phyloP scores from a whole-genome alignment of 1,139 yeast species.

The Geotrichum europaeum region DNA sequence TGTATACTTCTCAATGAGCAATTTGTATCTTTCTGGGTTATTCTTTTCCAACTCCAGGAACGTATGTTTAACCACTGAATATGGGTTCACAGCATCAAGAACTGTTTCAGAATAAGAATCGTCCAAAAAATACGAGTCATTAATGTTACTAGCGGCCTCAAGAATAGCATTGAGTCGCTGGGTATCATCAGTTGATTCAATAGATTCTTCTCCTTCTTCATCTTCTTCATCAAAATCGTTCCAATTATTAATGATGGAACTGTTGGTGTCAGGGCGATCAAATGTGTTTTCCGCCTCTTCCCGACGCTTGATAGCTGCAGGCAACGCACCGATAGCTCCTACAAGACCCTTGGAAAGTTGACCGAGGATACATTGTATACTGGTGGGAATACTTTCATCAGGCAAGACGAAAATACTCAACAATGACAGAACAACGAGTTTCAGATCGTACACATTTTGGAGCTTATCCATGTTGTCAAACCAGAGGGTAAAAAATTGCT shows the following conservation, averaged over 20 bases:
- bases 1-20: conserved; percentile 26
- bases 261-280: conserved; percentile 33
- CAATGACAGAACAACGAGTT: conserved; percentile 63
- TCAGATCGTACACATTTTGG: conserved; percentile 76
- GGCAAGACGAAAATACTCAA: conserved; percentile 43
- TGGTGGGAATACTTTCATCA: conserved; percentile 36
- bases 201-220: conserved; percentile 33
- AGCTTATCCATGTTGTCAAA: conserved; percentile 50
- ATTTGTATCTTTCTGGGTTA: conserved; percentile 29
- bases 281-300: conserved; percentile 58
- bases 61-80: conserved; percentile 44
- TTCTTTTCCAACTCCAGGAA: conserved; percentile 33
- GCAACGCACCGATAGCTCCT: conserved; percentile 51
- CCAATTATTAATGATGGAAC: conserved; percentile 40
- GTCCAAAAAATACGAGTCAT: conserved; percentile 57
- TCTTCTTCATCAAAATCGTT: conserved; percentile 50
- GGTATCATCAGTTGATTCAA: conserved; percentile 26
- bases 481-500: conserved; percentile 62
- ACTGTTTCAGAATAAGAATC: conserved; percentile 79
- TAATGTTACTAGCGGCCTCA: conserved; percentile 27
- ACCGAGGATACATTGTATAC: conserved; percentile 30
- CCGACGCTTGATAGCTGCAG: conserved; percentile 59
- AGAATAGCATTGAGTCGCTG: conserved; percentile 19
- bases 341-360: conserved; percentile 47
- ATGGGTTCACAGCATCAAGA: conserved; percentile 65